These are phyloP conservation scores for Adiantum capillusveneris DNA, from an alignment of 75 land plant genomes.

Conservation along the genomic window DNA sequence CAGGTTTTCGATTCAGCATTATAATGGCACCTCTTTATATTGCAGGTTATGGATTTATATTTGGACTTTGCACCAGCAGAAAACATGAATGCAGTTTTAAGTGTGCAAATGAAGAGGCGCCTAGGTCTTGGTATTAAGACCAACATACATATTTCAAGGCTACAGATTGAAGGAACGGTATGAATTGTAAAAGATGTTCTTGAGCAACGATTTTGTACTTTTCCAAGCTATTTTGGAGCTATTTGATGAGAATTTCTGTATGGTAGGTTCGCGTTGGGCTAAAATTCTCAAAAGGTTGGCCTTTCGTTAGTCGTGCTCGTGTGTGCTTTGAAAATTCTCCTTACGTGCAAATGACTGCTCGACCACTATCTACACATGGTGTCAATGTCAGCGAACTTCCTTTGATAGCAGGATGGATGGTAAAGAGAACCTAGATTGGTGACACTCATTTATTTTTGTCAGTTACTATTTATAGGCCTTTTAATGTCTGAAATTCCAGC, in stretches of 20 bases:
- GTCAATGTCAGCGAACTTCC: slow-evolving; percentile 93
- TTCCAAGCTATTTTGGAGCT: no score
- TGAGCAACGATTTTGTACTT: neutral
- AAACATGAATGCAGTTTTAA: slow-evolving; percentile 78
- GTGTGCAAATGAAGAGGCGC: slow-evolving; percentile 63
- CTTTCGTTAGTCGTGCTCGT: slow-evolving; percentile 70
- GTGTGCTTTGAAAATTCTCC: slow-evolving; percentile 80
- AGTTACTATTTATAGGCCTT: neutral
- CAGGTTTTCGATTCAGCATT: no score
- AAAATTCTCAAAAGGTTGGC: slow-evolving; percentile 64
- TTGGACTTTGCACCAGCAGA: slow-evolving; percentile 70
- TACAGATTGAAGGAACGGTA: slow-evolving; percentile 94
- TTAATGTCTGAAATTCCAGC: neutral
- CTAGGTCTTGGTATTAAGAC: slow-evolving; percentile 81
- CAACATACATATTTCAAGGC: slow-evolving; percentile 60
- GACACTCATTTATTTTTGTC: neutral
- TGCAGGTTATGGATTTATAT: slow-evolving; percentile 72
- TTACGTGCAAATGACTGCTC: slow-evolving; percentile 72
- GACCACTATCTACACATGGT: slow-evolving; percentile 69
- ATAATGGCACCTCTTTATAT: no score
- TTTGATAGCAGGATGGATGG: slow-evolving; percentile 92
- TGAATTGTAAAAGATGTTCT: neutral
- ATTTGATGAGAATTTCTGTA: neutral
- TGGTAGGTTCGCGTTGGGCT: slow-evolving; percentile 74
- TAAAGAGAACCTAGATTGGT: slow-evolving; percentile 10